These are phyloP conservation scores for Metarhizium brunneum DNA, from an alignment of 2,329 filamentous ascomycete species.

Conservation along the genomic window DNA sequence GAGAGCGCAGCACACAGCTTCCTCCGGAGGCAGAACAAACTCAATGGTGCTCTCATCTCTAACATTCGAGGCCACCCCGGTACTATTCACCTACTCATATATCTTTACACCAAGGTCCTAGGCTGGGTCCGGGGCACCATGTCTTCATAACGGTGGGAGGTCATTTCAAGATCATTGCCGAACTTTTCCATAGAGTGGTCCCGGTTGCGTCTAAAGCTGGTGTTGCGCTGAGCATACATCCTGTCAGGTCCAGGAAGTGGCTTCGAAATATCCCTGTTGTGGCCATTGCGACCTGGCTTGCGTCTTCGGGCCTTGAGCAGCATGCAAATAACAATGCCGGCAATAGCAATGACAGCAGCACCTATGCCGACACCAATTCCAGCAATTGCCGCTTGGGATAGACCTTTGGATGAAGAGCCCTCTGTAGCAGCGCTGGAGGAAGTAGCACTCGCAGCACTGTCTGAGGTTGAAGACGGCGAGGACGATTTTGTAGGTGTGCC, in stretches of 20 bases:
- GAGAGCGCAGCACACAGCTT: background rate
- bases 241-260: constrained; percentile 38
- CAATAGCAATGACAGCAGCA: constrained; percentile 30
- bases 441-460: constrained; percentile 4
- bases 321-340: constrained; percentile 29
- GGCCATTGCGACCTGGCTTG: constrained; percentile 4
- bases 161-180: constrained; percentile 38
- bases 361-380: constrained; percentile 40
- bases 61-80: background rate
- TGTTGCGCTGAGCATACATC: constrained; percentile 25
- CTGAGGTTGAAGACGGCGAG: constrained; percentile 3
- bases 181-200: constrained; percentile 26
- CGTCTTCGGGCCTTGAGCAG: constrained; percentile 22
- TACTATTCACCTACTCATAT: background rate
- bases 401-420: constrained; percentile 13
- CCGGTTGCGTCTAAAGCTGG: constrained; percentile 9
- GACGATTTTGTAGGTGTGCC: constrained; percentile 5
- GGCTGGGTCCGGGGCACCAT: constrained; percentile 45
- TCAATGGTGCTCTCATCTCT: background rate
- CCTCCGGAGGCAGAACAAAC: background rate
- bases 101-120: constrained; percentile 28
- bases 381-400: constrained; percentile 35
- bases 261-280: constrained; percentile 36
- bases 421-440: constrained; percentile 3
- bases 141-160: constrained; percentile 47